Base-by-base conservation (phyloP, 148 eudicot genomes). In the Polygonum aviculare region DNA sequence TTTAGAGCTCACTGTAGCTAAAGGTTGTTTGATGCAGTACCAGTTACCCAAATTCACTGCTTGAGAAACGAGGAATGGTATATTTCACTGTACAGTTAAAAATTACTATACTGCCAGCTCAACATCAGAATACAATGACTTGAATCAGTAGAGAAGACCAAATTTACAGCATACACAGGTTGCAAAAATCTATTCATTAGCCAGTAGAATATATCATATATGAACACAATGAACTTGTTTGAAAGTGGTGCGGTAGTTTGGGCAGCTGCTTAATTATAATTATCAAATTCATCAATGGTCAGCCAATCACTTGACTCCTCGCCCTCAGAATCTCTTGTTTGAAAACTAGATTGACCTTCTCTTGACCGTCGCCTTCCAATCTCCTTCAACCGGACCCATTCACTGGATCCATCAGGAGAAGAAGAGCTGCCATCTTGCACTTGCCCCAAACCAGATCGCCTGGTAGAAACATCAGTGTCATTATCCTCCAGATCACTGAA, bases 401-500 rank as follows among this genome's bases (percentile, higher is more conserved):
- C 93, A 67, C 59, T 81, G 40, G 87, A 81, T 39, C 83, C 88
- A 62, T 79, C 85, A 0, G 83, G 80, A 1, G 90, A 87, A 71
- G 93, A 84, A 36, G 67, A 77, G 63, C 81, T 74, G 14, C 12
- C 60, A 10, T 21, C 41, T 31, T 79, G 79, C 39, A 79, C 70
- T 52, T 35, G 74, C 77, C 78, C 69, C 26, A 38, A 60, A 60
- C 69, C 38, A 60, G 26, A 26, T 69, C 57, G 80, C 78, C 79
- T 79, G 26, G 79, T 78, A 15, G 77, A 78, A 31, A 77, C 69
- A 74, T 89, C 86, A 50, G 14, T 78, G 22, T 91, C 91, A 48
- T 85, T 89, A 59, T 88, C 88, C 75, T 92, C 94, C 18, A 89
- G 83, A 80, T 92, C 90, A 75, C 93, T 92, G 81, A 90, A 90